These are phyloP conservation scores for Pythium myriotylum DNA, from an alignment of 352 stramenopile genomes.

Conservation along the genomic window DNA sequence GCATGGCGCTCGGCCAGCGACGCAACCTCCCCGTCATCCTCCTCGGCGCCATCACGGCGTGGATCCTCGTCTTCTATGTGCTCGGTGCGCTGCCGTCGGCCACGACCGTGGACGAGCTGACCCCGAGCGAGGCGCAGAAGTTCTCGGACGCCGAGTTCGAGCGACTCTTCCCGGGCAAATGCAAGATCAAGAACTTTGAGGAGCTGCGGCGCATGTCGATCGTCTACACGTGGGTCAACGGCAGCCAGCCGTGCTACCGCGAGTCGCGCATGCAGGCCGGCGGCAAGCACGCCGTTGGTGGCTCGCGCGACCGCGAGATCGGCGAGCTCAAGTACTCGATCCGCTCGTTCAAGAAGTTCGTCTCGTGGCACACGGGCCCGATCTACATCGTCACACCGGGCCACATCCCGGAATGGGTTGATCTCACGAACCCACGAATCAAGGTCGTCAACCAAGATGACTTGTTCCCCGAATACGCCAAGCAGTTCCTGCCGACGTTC, in stretches of 20 bases:
- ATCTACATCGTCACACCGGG: slow-evolving; percentile 86
- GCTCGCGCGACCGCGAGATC: slow-evolving; percentile 85
- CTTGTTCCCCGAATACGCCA: slow-evolving; percentile 82
- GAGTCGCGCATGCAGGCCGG: slow-evolving; percentile 62
- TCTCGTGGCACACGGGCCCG: slow-evolving; percentile 80
- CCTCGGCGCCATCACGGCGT: slow-evolving; percentile 36
- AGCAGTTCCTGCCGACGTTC: slow-evolving; percentile 80
- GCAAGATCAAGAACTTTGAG: slow-evolving; percentile 88
- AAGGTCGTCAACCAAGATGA: slow-evolving; percentile 90
- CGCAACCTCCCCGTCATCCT: slow-evolving; percentile 65
- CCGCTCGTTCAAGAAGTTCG: slow-evolving; percentile 81
- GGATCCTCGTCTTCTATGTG: slow-evolving; percentile 49
- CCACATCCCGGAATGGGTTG: slow-evolving; percentile 84
- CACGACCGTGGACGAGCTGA: slow-evolving; percentile 38
- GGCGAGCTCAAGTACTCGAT: slow-evolving; percentile 90
- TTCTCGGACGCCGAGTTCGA: slow-evolving; percentile 51
- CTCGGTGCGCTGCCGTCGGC: slow-evolving; percentile 40
- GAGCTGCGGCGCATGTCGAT: slow-evolving; percentile 83
- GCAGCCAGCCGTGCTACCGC: slow-evolving; percentile 84
- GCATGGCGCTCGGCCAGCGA: slow-evolving; percentile 63
- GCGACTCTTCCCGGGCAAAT: slow-evolving; percentile 72
- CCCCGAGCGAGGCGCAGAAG: slow-evolving; percentile 32
- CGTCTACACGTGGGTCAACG: slow-evolving; percentile 91
- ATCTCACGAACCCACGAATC: slow-evolving; percentile 80
- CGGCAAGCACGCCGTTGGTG: slow-evolving; percentile 70